Base-by-base conservation (phyloP, 2,329 filamentous ascomycete genomes). In the Diplodia mutila region DNA sequence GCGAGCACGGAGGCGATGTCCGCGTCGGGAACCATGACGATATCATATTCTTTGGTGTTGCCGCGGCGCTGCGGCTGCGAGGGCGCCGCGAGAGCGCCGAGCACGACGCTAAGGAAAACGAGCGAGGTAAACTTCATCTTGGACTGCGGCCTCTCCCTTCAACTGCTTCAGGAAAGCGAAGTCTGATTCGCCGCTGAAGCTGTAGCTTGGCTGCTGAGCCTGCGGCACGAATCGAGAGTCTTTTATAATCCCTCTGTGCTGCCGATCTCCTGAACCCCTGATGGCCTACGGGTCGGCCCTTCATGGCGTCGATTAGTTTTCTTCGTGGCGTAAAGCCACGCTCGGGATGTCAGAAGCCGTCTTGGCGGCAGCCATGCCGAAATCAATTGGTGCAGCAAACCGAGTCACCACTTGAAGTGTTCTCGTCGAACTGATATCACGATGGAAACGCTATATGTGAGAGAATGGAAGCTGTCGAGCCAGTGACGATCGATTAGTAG, bases 11-110 rank as follows among this genome's bases (percentile, higher is more conserved):
- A 14, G 5, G 65, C 53, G 9, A 67, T 25, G 21, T 67, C 65
- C 5, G 46, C 65, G 9, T 18, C 32, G 0, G 65, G 54, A 11
- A 12, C 21, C 54, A 61, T 67, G 16, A 67, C 42, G 14, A 67
- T 42, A 23, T 67, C 65, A 21, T 61, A 67, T 11, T 67, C 54
- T 14, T 48, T 67, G 29, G 32, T 61, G 16, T 52, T 42, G 9
- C 32, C 11, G 27, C 42, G 61, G 32, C 18, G 25, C 25, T 48
- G 39, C 32, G 11, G 32, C 32, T 37, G 27, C n/a, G 52, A 39
- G 2, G 65, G 65, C 14, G 65, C 65, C 2, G 65, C 65, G n/a
- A 67, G 46, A 3, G 54, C 54, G 32, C 64, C 64, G 11, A 55
- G 51, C 12, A 27, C 18, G 32, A 18, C 32, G 16, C 18, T 18